Conservation (phyloP, 495 filamentous ascomycete genomes). For the Rhypophila decipiens region DNA sequence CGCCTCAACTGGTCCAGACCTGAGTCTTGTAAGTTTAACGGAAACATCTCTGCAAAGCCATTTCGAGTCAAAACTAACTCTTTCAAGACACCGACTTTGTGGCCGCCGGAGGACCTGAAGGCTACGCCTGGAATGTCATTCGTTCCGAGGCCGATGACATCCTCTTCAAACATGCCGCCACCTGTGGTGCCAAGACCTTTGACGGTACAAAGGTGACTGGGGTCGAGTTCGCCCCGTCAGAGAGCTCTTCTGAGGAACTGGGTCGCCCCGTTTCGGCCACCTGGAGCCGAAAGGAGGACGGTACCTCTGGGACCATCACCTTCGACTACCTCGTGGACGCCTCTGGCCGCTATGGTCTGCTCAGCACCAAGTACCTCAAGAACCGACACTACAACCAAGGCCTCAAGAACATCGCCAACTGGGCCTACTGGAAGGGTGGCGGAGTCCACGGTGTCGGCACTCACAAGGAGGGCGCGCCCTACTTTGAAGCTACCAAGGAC, state of each 20-base stretch:
- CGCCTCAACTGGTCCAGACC: constrained; percentile 28
- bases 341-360: constrained; percentile 31
- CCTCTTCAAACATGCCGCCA: constrained; percentile 43
- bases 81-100: constrained; percentile 40
- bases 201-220: constrained; percentile 37
- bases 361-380: constrained; percentile 40
- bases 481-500: constrained; percentile 31
- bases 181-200: constrained; percentile 40
- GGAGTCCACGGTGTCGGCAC: constrained; percentile 24
- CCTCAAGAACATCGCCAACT: constrained; percentile 40
- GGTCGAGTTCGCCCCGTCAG: constrained; percentile 26
- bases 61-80: neutral
- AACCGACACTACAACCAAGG: constrained; percentile 34
- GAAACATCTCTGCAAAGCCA: neutral
- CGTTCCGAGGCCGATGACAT: constrained; percentile 48
- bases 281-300: constrained; percentile 37
- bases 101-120: constrained; percentile 33
- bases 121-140: constrained; percentile 47
- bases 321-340: constrained; percentile 45
- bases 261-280: constrained; percentile 42
- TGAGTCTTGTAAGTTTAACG: constrained; percentile 28
- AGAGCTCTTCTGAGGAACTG: constrained; percentile 14
- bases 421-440: constrained; percentile 38
- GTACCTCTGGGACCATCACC: constrained; percentile 28
- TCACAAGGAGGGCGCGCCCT: constrained; percentile 25